Evolutionary conservation across 2,329 filamentous ascomycete genomes (phyloP), one percentile per base, ranked within the genome.

Genomic region (Hypoxylon sp.): DNA sequence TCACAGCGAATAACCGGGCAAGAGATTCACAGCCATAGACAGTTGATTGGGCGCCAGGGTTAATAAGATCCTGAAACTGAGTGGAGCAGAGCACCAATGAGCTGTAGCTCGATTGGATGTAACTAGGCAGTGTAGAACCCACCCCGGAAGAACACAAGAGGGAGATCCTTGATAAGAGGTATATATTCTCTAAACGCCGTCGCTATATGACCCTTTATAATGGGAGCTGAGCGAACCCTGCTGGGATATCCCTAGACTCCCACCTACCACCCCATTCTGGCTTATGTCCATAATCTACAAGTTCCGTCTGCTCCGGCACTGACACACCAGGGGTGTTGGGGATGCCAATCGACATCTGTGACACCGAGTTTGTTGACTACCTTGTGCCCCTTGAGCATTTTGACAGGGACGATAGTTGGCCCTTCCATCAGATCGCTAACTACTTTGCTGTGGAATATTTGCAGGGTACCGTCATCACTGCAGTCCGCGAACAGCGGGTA

Each of bases 381-480:
- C 81, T 91, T 92, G 82, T 99, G 96, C 0, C 96, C 96, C 77
- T 89, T 91, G 54, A 99, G 86, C 77, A 97, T 94, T 86, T 98
- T 99, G 70, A 99, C 87, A 7, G 96, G 96, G 57, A 98, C 96
- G 77, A 99, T 97, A 13, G 92, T 97, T 6, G 96, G 95, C 77
- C 97, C 97, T 84, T 97, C 94, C 89, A 99, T 93, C 79, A 97
- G 85, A 79, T 99, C 96, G 68, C 91, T 94, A 31, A 97, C 94
- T 30, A 98, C 95, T 82, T 95, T 97, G 63, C 94, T 95, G 79
- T 98, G 95, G 89, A 98, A 98, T 60, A 99, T 92, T 80, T 99
- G 96, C 72, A 98, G 83, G 20, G 91, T 94, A 30, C 96, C 96
- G 79, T 99, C 96, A 79, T 99, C 97, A 79, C 92, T 96, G 20